Evolutionary conservation across 2,329 filamentous ascomycete genomes (phyloP), one percentile per base, ranked within the genome.

Genomic region (Ophiostoma pallidulum): DNA sequence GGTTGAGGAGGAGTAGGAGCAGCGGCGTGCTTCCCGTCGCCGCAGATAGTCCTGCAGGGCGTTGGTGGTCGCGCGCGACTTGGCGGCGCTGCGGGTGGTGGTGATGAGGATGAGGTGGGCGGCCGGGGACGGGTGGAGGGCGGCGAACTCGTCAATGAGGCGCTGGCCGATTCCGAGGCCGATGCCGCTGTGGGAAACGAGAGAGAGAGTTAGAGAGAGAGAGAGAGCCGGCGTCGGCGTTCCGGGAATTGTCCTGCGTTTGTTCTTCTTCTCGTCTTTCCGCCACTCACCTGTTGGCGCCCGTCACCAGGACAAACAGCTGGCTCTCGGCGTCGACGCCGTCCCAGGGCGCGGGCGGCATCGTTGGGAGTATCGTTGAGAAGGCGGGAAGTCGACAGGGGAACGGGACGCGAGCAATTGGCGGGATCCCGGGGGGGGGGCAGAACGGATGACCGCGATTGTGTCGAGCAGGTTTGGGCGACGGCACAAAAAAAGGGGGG

Each of bases 91-190:
- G 54, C 91, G 85, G 1, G 91, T 95, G 6, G 88, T 94, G 54
- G 87, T 81, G 53, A 96, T 79, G 47, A 96, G 73, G 56, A 87
- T 77, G 38, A 97, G 77, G 58, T 84, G 79, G 49, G 86, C 75
- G 49, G 86, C 75, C 26, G 73, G 71, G 41, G 78, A 70, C 26
- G 84, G 77, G 31, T 79, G 80, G 12, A 78, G 78, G 50, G 72
- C 69, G 51, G 94, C 78, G 70, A 95, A 96, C 59, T 94, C 86
- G 69, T 95, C 87, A 57, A 94, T 91, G 48, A 95, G 74, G 51
- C 88, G 86, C 60, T 85, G 80, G 62, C 85, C 86, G 56, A 86
- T 89, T 47, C 84, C 82, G 58, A 91, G 84, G 38, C 91, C 91
- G 38, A 96, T 80, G 51, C 91, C 91, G 62, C 91, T 96, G 64